phyloP scores from a whole-genome alignment of 768 basidiomycete genomes.

The Phlebiopsis gigantea region DNA sequence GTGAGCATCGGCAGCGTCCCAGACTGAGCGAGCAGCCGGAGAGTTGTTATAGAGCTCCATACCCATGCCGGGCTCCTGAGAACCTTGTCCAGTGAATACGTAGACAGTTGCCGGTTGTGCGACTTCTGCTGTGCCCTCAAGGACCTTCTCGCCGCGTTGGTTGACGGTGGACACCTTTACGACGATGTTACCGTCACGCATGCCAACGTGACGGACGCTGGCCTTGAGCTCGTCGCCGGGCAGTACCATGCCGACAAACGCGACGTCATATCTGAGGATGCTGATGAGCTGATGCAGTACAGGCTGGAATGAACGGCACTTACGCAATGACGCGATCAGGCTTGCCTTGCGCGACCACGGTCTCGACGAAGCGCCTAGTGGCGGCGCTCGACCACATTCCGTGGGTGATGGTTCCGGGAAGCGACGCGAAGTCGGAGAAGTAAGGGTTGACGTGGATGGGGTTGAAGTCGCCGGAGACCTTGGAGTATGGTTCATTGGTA shows the following conservation, averaged over 20 bases:
- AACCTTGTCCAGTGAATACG: constrained; percentile 98
- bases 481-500: constrained; percentile 94
- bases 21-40: constrained; percentile 91
- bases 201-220: constrained; percentile 83
- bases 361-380: constrained; percentile 89
- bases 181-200: constrained; percentile 91
- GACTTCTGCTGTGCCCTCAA: constrained; percentile 90
- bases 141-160: constrained; percentile 81
- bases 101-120: constrained; percentile 90
- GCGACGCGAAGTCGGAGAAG: constrained; percentile 88
- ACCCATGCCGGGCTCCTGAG: constrained; percentile 97
- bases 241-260: constrained; percentile 96
- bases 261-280: constrained; percentile 72
- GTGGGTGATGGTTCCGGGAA: constrained; percentile 96
- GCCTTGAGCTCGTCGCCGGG: constrained; percentile 85
- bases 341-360: constrained; percentile 86
- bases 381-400: constrained; percentile 97
- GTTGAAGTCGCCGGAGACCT: constrained; percentile 96
- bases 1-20: constrained; percentile 95
- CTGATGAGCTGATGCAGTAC: constrained; percentile 5
- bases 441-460: constrained; percentile 99
- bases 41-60: constrained; percentile 96
- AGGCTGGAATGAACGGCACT: constrained; percentile 29
- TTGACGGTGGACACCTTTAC: constrained; percentile 87
- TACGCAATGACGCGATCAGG: constrained; percentile 87